These are phyloP conservation scores for Alternaria solani DNA, from an alignment of 2,329 filamentous ascomycete genomes.

Conservation along the genomic window DNA sequence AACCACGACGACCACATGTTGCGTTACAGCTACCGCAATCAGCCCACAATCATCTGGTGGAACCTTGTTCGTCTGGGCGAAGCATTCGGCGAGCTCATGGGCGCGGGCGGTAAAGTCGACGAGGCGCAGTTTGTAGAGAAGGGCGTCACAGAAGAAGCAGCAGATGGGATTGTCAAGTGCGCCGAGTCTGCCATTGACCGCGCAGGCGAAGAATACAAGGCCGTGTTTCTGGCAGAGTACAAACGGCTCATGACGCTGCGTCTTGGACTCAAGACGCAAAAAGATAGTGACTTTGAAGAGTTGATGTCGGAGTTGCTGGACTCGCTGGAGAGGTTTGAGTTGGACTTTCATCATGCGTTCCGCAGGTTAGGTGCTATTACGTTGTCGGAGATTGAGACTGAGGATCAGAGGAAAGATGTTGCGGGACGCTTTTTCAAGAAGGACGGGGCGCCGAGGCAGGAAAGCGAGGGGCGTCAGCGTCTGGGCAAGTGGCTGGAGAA, in stretches of 20 bases:
- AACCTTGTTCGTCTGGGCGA: constrained; percentile 93
- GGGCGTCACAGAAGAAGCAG: constrained; percentile 74
- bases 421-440: constrained; percentile 81
- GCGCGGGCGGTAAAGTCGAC: constrained; percentile 76
- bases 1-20: constrained; percentile 93
- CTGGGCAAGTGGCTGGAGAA: constrained; percentile 82
- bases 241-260: constrained; percentile 82
- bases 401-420: constrained; percentile 68
- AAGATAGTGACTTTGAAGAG: constrained; percentile 77
- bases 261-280: constrained; percentile 75
- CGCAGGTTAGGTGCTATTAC: constrained; percentile 74
- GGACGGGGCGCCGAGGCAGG: constrained; percentile 64
- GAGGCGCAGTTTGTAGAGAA: constrained; percentile 73
- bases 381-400: constrained; percentile 69
- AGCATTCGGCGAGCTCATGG: constrained; percentile 85
- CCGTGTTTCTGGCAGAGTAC: constrained; percentile 88
- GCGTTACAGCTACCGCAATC: constrained; percentile 91
- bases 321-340: constrained; percentile 77
- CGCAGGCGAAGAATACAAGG: constrained; percentile 85
- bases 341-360: constrained; percentile 97
- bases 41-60: constrained; percentile 98
- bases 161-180: constrained; percentile 74
- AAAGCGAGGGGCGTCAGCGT: constrained; percentile 70
- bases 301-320: constrained; percentile 86
- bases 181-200: constrained; percentile 85